Evolutionary conservation across 2,329 filamentous ascomycete species (phyloP).

Genomic region (Xylariaceae sp.): DNA sequence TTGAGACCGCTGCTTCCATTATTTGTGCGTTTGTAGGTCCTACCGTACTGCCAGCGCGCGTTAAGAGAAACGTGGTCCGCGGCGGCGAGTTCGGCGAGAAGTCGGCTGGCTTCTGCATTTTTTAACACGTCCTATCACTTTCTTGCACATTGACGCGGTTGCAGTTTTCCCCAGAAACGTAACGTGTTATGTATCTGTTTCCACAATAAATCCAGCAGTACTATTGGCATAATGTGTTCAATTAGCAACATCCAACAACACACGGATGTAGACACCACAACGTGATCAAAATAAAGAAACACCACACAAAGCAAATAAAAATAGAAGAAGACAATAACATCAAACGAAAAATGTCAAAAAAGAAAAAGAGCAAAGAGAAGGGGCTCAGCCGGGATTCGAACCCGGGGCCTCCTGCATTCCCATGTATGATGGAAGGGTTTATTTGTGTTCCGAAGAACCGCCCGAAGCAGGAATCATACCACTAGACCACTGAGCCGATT

Average conservation of each 20-base stretch:
- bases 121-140: no score
- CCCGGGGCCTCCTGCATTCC: slow-evolving; percentile 22
- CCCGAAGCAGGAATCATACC: not conserved
- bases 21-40: slow-evolving; percentile 5
- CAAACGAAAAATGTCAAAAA: no score
- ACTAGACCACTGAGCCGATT: not conserved
- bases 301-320: no score
- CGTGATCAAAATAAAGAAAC: no score
- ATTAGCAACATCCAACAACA: no score
- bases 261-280: no score
- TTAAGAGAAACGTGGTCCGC: slow-evolving; percentile 2
- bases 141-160: no score
- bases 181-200: no score
- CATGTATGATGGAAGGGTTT: slow-evolving; percentile 2
- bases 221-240: no score
- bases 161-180: no score
- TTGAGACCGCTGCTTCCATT: not conserved
- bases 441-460: not conserved
- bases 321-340: no score
- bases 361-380: not conserved
- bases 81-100: slow-evolving; percentile 3
- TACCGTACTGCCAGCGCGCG: slow-evolving; percentile 2
- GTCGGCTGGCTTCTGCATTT: slow-evolving; percentile 3
- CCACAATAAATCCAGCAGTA: no score
- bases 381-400: slow-evolving; percentile 25